Evolutionary conservation across 176 grass and related monocot genomes (phyloP).

Genomic region (Pharus latifolius): DNA sequence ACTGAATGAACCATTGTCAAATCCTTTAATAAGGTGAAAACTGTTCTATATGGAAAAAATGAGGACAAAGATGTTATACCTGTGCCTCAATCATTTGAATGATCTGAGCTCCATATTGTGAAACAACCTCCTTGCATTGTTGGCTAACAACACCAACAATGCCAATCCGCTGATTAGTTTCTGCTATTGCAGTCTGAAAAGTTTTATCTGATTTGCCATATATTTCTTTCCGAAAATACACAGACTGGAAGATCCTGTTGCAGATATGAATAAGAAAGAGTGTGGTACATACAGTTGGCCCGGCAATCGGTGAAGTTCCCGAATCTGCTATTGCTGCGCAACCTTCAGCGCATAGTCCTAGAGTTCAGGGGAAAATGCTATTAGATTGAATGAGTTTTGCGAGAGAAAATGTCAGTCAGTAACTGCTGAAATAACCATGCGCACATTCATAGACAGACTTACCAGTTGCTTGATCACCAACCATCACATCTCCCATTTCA

Average conservation of each 20-base stretch:
- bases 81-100: slow-evolving; percentile 74
- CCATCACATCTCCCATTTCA: slow-evolving; percentile 73
- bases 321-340: slow-evolving; percentile 93
- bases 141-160: slow-evolving; percentile 82
- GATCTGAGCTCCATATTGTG: slow-evolving; percentile 84
- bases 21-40: neutral
- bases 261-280: too few relatives aligned
- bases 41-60: slow-evolving; percentile 1
- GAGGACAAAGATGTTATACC: too few relatives aligned
- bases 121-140: slow-evolving; percentile 90
- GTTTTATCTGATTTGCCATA: neutral
- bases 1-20: neutral
- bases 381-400: too few relatives aligned
- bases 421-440: too few relatives aligned
- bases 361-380: too few relatives aligned
- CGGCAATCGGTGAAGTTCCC: slow-evolving; percentile 90
- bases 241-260: too few relatives aligned
- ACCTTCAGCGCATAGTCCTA: slow-evolving; percentile 50
- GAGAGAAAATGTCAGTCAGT: too few relatives aligned
- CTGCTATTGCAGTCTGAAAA: slow-evolving; percentile 67
- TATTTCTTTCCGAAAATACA: too few relatives aligned
- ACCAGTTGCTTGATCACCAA: too few relatives aligned
- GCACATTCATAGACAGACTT: too few relatives aligned
- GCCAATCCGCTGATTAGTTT: slow-evolving; percentile 92
- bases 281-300: slow-evolving; percentile 68